Conservation (phyloP, 495 filamentous ascomycete species). For the Lindgomyces ingoldianus region DNA sequence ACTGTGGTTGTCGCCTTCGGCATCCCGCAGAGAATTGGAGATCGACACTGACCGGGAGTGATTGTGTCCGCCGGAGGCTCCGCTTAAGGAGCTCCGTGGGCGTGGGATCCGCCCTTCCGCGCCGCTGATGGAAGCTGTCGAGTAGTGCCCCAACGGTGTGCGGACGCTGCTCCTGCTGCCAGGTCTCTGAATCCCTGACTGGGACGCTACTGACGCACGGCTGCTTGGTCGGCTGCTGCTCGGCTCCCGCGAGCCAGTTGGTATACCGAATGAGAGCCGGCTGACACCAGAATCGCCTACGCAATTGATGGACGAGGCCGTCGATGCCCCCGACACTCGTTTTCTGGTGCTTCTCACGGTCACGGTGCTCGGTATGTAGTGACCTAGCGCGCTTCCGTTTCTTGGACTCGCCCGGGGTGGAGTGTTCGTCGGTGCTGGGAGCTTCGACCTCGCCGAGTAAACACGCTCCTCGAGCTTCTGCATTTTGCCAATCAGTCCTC, state of each 20-base stretch:
- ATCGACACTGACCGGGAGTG: slow-evolving; percentile 30
- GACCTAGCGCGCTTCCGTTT: slow-evolving; percentile 54
- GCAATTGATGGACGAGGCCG: slow-evolving; percentile 46
- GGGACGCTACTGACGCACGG: slow-evolving; percentile 58
- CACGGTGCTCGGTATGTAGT: slow-evolving; percentile 69
- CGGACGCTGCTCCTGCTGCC: slow-evolving; percentile 69
- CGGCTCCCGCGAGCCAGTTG: slow-evolving; percentile 40
- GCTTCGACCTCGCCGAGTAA: slow-evolving; percentile 87
- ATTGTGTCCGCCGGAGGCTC: slow-evolving; percentile 45
- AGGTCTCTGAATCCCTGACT: slow-evolving; percentile 54
- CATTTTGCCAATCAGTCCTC: slow-evolving; percentile 93
- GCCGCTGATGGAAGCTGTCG: slow-evolving; percentile 43
- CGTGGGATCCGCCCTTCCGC: slow-evolving; percentile 41
- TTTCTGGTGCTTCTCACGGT: slow-evolving; percentile 76
- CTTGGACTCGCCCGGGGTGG: slow-evolving; percentile 81
- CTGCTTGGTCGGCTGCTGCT: slow-evolving; percentile 58
- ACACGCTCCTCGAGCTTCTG: slow-evolving; percentile 90
- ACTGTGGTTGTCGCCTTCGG: slow-evolving; percentile 25
- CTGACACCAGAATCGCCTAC: slow-evolving; percentile 38
- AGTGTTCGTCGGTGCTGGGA: slow-evolving; percentile 75
- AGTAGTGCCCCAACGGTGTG: slow-evolving; percentile 60
- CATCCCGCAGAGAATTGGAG: slow-evolving; percentile 20
- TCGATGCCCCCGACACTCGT: slow-evolving; percentile 58
- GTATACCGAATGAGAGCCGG: slow-evolving; percentile 54
- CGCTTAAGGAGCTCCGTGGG: slow-evolving; percentile 60